Evolutionary conservation across 1,284 basidiomycete species (phyloP).

Genomic region (Austropuccinia psidii): DNA sequence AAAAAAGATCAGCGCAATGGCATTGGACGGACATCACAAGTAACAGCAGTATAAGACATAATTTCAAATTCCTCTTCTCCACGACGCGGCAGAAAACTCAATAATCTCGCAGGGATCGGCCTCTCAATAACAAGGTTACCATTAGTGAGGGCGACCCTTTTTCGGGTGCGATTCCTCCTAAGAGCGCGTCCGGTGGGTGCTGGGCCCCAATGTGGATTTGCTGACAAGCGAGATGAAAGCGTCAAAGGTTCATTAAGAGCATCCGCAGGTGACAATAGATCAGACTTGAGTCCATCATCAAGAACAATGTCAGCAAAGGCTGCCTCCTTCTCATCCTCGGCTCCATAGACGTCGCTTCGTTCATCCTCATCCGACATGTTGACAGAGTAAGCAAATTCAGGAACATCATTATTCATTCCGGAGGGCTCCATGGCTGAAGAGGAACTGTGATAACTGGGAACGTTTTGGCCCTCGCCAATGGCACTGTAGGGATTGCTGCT

Average conservation of each 20-base stretch:
- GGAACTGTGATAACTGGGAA: too few species aligned
- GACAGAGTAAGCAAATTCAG: too few species aligned
- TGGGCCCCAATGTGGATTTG: conserved; percentile 64
- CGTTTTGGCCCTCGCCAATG: too few species aligned
- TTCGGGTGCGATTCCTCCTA: conserved; percentile 54
- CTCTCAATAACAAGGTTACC: conserved; percentile 81
- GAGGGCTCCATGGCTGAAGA: too few species aligned
- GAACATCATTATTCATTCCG: too few species aligned
- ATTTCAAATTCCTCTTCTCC: conserved; percentile 75
- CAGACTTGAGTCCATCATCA: background rate
- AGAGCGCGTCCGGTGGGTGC: conserved; percentile 69
- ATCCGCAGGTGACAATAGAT: background rate
- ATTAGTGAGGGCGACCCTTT: conserved; percentile 54
- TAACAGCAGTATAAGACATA: conserved; percentile 74
- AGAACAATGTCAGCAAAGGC: conserved; percentile 9
- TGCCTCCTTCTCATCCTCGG: conserved; percentile 12
- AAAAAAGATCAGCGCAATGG: conserved; percentile 46
- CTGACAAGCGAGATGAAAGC: background rate
- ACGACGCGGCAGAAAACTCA: conserved; percentile 62
- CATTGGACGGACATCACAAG: conserved; percentile 58
- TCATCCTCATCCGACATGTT: conserved; percentile 19
- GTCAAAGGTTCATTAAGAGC: background rate
- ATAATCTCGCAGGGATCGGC: conserved; percentile 71
- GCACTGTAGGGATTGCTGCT: too few species aligned
- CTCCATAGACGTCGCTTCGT: background rate